Evolutionary conservation across 176 grass and related monocot genomes (phyloP).

Genomic region (Aegilops bicornis): DNA sequence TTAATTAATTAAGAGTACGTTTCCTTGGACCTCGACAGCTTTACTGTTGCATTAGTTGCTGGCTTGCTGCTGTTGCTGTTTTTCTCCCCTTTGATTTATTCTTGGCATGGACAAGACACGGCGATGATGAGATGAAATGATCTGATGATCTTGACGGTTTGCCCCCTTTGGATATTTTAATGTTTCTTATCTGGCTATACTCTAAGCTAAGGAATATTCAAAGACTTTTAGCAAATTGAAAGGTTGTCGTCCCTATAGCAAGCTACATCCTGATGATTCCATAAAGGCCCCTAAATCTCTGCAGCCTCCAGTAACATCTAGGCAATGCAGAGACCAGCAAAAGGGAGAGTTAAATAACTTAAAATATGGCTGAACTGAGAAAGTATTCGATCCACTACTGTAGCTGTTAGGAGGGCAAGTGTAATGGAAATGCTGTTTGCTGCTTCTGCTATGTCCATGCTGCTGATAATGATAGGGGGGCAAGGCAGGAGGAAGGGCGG

Average conservation of each 20-base stretch:
- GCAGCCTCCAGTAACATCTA: conserved; percentile 13
- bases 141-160: conserved; percentile 43
- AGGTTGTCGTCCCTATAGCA: conserved; percentile 28
- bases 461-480: conserved; percentile 36
- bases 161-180: conserved; percentile 39
- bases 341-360: conserved; percentile 4
- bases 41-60: conserved; percentile 48
- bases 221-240: conserved; percentile 37
- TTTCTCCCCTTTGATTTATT: background rate
- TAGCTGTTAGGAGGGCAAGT: conserved; percentile 39
- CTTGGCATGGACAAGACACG: conserved; percentile 46
- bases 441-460: conserved; percentile 38
- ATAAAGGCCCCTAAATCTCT: conserved; percentile 12
- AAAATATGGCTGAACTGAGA: conserved; percentile 33
- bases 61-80: background rate
- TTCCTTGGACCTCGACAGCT: conserved; percentile 39
- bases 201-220: conserved; percentile 43
- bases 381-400: conserved; percentile 17
- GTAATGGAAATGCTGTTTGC: conserved; percentile 33
- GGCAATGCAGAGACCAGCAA: conserved; percentile 14
- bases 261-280: conserved; percentile 46
- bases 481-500: conserved; percentile 8
- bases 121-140: conserved; percentile 27
- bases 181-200: conserved; percentile 26
- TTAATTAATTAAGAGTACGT: conserved; percentile 31